Evolutionary conservation across 257 asterid species (phyloP), one percentile per base, ranked within the genome.

Genomic region (Plantago elongata): DNA sequence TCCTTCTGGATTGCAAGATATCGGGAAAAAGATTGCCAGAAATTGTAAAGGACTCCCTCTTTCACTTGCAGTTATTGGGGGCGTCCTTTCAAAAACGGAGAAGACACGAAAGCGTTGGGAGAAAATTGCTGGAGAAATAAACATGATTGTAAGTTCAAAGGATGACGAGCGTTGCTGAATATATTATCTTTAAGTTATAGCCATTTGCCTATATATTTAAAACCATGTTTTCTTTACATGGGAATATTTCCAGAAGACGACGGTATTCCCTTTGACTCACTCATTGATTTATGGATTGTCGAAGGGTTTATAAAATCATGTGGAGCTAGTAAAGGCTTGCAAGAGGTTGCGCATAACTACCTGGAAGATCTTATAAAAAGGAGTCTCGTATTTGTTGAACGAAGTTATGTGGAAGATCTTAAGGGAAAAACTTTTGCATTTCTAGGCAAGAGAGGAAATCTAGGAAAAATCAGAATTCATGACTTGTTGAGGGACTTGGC

Each of bases 1-100:
- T 47, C 78, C 74, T 1, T 11, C 13, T 38, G 68, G 64, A 43
- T 17, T 70, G 13, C 47, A 51, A 37, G 69, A 47, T 3, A 51
- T 49, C 1, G 76, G 73, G 11, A 57, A 42, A n/a, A 10, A 11
- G 34, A 69, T 74, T 38, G 69, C 55, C 11, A 51, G 17, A 55
- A 48, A 9, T 11, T 69, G 78, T 46, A 50, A 16, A 18, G 79
- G 79, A 18, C 79, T 65, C 45, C 79, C 75, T 16, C 17, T 69
- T 44, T 69, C 69, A 0, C 54, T 74, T 30, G 62, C 60, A 3
- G 78, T 64, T 57, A 22, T 64, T 2, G 78, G 75, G 10, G 75
- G 75, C 9, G 58, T 60, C 13, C 48, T 74, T 6, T 55, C 75
- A 22, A 61, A 55, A 59, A 64, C 66, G 1, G 11, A 55, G 16